These are phyloP conservation scores for Larix kaempferi DNA, from an alignment of 75 land plant genomes.

Conservation along the genomic window DNA sequence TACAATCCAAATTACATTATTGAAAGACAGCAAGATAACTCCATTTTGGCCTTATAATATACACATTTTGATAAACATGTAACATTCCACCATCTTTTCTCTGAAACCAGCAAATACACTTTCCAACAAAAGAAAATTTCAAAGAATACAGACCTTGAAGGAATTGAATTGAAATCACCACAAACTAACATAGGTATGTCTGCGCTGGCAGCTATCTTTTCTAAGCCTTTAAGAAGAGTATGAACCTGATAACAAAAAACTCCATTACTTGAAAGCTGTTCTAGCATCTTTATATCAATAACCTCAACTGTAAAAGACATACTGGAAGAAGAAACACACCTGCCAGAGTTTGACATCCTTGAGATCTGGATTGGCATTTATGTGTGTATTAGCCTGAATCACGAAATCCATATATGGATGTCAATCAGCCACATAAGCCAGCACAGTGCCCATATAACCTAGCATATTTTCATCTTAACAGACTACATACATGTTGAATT, in stretches of 20 bases:
- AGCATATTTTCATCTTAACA: too few relatives aligned
- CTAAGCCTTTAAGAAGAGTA: slow-evolving; percentile 90
- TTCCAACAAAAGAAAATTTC: neutral
- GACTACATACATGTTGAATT: too few relatives aligned
- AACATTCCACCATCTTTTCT: neutral
- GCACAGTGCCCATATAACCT: neutral
- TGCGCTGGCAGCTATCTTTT: slow-evolving; percentile 94
- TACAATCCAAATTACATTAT: slow-evolving; percentile 11
- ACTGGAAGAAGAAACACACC: slow-evolving; percentile 34
- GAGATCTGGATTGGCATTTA: slow-evolving; percentile 81
- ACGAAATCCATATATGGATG: neutral
- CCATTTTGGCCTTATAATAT: neutral
- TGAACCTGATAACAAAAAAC: slow-evolving; percentile 57
- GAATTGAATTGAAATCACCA: slow-evolving; percentile 96
- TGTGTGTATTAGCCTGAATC: slow-evolving; percentile 93
- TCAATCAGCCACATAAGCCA: neutral
- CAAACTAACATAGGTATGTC: slow-evolving; percentile 98
- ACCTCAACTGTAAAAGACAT: neutral
- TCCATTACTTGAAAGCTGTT: neutral
- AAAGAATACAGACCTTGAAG: slow-evolving; percentile 71
- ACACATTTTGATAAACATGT: neutral
- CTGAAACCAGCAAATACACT: neutral
- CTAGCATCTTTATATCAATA: neutral
- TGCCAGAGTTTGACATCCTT: slow-evolving; percentile 99
- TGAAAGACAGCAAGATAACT: neutral